A percentile compares a stretch with the other conserved stretches of the same genome.
These are phyloP conservation scores for Cryphonectria nitschkei DNA, from an alignment of 2,329 filamentous ascomycete genomes.

Conservation along the genomic window DNA sequence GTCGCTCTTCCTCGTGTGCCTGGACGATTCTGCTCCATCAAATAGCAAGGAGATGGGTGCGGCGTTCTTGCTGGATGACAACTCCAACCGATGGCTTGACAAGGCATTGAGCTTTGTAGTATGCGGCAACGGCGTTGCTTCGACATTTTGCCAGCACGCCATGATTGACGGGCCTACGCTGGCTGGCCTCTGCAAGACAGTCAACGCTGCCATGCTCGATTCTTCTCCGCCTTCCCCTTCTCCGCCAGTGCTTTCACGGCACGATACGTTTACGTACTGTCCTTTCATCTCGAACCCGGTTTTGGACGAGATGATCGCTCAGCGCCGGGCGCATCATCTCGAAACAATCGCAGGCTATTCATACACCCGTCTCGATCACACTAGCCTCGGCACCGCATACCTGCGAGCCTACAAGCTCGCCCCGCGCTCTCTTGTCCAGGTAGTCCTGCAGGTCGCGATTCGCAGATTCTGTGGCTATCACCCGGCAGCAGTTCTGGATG, in stretches of 20 bases:
- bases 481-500: slow-evolving; percentile 28
- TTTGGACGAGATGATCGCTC: slow-evolving; percentile 27
- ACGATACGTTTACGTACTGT: slow-evolving; percentile 5
- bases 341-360: neutral
- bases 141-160: slow-evolving; percentile 32
- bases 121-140: slow-evolving; percentile 32
- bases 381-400: slow-evolving; percentile 11
- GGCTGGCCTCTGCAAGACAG: slow-evolving; percentile 15
- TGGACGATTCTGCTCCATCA: slow-evolving; percentile 32
- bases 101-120: slow-evolving; percentile 34
- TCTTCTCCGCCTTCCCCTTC: neutral
- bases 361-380: slow-evolving; percentile 27
- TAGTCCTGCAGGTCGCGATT: slow-evolving; percentile 31
- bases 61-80: slow-evolving; percentile 29
- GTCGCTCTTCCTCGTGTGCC: slow-evolving; percentile 33
- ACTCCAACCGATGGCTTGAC: slow-evolving; percentile 36
- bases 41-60: slow-evolving; percentile 27
- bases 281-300: neutral
- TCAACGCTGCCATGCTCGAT: slow-evolving; percentile 24
- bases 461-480: slow-evolving; percentile 29
- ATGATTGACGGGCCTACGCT: slow-evolving; percentile 32
- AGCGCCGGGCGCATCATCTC: slow-evolving; percentile 14
- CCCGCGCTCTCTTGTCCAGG: slow-evolving; percentile 29
- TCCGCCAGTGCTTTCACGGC: neutral
- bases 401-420: slow-evolving; percentile 11